Evolutionary conservation across 768 basidiomycete species (phyloP).

Genomic region (Pulveroboletus sp.): DNA sequence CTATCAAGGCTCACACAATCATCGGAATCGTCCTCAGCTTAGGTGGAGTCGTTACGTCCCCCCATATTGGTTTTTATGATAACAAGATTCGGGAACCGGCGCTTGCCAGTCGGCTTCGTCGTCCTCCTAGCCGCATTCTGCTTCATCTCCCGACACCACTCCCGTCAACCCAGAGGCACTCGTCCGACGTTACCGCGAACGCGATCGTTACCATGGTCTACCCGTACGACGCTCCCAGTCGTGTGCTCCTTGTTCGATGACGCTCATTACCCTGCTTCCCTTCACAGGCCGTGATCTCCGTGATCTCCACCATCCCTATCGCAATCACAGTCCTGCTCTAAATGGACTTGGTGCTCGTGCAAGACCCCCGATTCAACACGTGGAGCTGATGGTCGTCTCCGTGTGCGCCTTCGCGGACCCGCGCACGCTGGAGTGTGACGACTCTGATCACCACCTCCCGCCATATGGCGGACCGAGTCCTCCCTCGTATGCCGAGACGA

Average conservation of each 20-base stretch:
- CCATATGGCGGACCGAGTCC: constrained; percentile 10
- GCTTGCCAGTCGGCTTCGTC: constrained; percentile 9
- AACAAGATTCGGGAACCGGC: neutral
- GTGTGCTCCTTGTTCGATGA: neutral
- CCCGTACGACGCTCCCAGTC: neutral
- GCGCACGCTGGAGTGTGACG: neutral
- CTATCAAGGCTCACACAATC: constrained; percentile 11
- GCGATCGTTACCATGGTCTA: too few relatives aligned
- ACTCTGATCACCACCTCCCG: neutral
- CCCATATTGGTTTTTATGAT: neutral
- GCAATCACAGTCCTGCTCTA: too few relatives aligned
- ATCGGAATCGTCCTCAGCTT: constrained; percentile 8
- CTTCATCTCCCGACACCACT: neutral
- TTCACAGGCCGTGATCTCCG: neutral
- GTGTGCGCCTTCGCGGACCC: neutral
- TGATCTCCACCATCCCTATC: too few relatives aligned
- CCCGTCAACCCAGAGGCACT: neutral
- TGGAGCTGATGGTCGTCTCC: neutral
- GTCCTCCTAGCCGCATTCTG: constrained; percentile 3
- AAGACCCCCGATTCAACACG: neutral
- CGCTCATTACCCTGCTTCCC: neutral
- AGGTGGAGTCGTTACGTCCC: constrained; percentile 1
- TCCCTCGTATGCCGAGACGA: constrained; percentile 7
- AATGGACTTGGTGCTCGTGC: neutral
- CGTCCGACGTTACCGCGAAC: neutral